Base-by-base conservation (phyloP, 1,284 basidiomycete genomes). In the Wallemia hederae region DNA sequence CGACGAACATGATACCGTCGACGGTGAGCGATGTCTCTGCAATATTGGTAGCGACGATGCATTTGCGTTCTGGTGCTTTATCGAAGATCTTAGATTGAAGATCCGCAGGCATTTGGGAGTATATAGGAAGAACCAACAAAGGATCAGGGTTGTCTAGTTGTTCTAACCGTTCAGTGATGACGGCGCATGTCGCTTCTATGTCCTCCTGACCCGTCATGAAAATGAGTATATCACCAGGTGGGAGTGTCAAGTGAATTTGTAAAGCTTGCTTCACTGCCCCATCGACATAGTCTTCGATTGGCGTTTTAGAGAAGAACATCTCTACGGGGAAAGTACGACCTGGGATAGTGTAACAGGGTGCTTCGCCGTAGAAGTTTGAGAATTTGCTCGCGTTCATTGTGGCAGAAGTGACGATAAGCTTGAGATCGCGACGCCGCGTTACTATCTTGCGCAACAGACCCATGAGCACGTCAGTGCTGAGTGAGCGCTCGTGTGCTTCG, bases 141-240 rank as follows among this genome's bases (percentile, higher is more conserved):
- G 83, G 80, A 0, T 85, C 75, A 5, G 90, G 85, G 19, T 97
- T 88, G 66, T 96, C 86, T 17, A 98, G 74, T 67, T 96, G 90
- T 1, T 78, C 77, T 22, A 98, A 74, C 14, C 94, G 86, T 69
- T 98, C 92, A 86, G 68, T 28, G 17, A 94, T 75, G 27, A 94
- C 89, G 66, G 86, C 82, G 68, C 89, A 94, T 1, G 89, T 94
- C 49, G 88, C 77, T 70, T 97, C 89, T 64, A 99, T 99, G 69
- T 99, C 94, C 72, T 99, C 94, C 72, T 98, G 94, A 61, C 94
- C 94, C 26, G 94, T 99, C 92, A 98, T 98, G 71, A 99, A 99
- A 17, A 98, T 88, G 33, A 99, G 76, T 61, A 98, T 87, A 72
- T 98, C 94, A 2, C 94, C 94, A 0, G 80, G 80, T n/a, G 90